A percentile compares a stretch with the other conserved stretches of the same genome.
Evolutionary conservation across 768 basidiomycete genomes (phyloP).

Genomic region (Leccinum pellstonianum): DNA sequence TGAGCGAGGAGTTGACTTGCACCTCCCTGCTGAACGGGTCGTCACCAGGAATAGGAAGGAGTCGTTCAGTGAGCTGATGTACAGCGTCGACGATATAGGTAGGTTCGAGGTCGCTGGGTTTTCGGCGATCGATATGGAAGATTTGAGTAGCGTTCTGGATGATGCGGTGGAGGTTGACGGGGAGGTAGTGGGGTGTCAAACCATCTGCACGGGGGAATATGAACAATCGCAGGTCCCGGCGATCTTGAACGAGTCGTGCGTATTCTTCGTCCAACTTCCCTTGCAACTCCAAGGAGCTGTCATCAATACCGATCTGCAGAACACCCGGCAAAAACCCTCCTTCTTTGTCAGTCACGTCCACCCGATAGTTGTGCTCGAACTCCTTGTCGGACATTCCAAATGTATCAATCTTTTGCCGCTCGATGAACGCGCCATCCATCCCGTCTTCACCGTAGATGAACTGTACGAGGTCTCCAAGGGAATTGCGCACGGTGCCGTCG

Average conservation of each 20-base stretch:
- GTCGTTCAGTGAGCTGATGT: conserved; percentile 65
- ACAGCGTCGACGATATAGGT: conserved; percentile 82
- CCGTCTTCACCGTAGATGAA: conserved; percentile 99
- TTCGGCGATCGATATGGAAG: conserved; percentile 94
- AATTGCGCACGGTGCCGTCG: conserved; percentile 97
- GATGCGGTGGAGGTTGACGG: conserved; percentile 93
- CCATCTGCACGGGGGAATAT: conserved; percentile 80
- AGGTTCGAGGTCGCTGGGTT: conserved; percentile 91
- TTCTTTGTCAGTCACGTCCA: conserved; percentile 84
- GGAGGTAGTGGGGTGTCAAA: conserved; percentile 77
- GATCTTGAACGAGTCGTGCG: conserved; percentile 63
- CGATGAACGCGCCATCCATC: conserved; percentile 98
- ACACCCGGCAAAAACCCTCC: conserved; percentile 79
- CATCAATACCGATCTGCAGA: conserved; percentile 85
- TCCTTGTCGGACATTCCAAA: conserved; percentile 77
- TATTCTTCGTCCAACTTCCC: conserved; percentile 80
- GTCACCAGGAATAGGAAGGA: conserved; percentile 86
- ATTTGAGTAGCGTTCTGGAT: conserved; percentile 95
- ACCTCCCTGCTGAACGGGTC: conserved; percentile 73
- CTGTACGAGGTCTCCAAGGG: conserved; percentile 92
- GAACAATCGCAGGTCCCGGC: conserved; percentile 74
- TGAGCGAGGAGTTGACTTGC: conserved; percentile 85
- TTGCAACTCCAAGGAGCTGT: conserved; percentile 81
- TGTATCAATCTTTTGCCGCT: conserved; percentile 91
- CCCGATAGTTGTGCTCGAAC: conserved; percentile 92